Evolutionary conservation across 2,329 filamentous ascomycete genomes (phyloP), one percentile per base, ranked within the genome.

Genomic region (Ceratocystis variospora): DNA sequence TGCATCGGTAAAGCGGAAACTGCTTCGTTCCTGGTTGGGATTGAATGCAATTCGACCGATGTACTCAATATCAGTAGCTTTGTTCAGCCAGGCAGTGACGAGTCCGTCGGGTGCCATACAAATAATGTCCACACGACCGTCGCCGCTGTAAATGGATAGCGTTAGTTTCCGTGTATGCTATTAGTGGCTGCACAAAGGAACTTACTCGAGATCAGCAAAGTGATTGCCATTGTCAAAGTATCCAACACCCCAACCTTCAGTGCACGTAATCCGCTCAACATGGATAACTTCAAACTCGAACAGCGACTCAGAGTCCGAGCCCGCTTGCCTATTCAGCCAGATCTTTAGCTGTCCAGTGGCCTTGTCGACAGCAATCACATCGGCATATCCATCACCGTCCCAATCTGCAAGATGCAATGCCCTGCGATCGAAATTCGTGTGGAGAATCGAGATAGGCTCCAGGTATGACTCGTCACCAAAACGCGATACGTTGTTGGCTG

Each of bases 1-100:
- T 25, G 77, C 73, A 68, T 78, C 77, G 3, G 73, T 74, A 46
- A 70, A 78, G 7, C 72, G 72, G 10, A 75, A 63, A 66, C 77
- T 75, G 12, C 75, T 74, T 0, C 75, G 73, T 61, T 77, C 75
- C 12, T 69, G 70, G 31, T 63, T 70, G 48, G 72, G 70, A 12
- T 69, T 63, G 61, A 69, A 69, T 68, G 74, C 75, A 66, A 75
- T 69, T 70, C 74, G 73, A n/a, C 65, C 70, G 12, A 71, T 69
- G 65, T 69, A 33, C 48, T 61, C 69, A 59, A 63, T 71, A 63
- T 22, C 19, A 8, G 66, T 68, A 46, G 68, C 46, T 0, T 64
- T 64, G 28, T 71, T 68, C 59, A 75, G 69, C 6, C 33, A 74
- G 25, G 71, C 73, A 2, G 64, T 70, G 5, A 68, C 68, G 6